Percentiles rank a stretch among this genome's conserved stretches.
Evolutionary conservation across 2,329 filamentous ascomycete genomes (phyloP).

Genomic region (Botrytis medusae): DNA sequence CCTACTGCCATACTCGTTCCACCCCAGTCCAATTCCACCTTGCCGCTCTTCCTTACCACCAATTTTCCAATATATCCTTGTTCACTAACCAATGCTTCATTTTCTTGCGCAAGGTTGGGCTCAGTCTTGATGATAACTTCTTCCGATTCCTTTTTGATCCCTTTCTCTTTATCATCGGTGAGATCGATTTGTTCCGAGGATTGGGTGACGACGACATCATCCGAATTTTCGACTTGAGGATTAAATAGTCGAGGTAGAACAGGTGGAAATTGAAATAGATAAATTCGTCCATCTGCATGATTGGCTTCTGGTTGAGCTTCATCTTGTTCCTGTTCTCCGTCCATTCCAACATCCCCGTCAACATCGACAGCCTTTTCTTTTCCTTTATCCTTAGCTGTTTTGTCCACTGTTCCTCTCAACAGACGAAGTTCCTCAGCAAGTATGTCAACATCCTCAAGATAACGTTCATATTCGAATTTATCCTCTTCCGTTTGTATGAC

Average conservation of each 20-base stretch:
- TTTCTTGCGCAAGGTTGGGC: slow-evolving; percentile 1
- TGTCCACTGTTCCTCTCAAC: slow-evolving; percentile 35
- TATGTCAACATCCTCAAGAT: slow-evolving; percentile 47
- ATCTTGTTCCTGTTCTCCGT: slow-evolving; percentile 24
- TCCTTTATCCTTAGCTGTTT: slow-evolving; percentile 27
- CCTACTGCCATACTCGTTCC: slow-evolving; percentile 55
- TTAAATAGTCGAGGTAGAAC: slow-evolving; percentile 55
- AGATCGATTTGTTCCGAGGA: slow-evolving; percentile 27
- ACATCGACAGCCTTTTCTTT: slow-evolving; percentile 42
- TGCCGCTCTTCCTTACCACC: slow-evolving; percentile 60
- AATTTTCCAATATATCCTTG: slow-evolving; percentile 62
- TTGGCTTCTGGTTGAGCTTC: slow-evolving; percentile 26
- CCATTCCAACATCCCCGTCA: slow-evolving; percentile 43
- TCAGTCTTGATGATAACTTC: slow-evolving; percentile 27
- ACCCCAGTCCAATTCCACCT: slow-evolving; percentile 63
- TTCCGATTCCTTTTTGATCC: slow-evolving; percentile 30
- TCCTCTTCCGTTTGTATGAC: slow-evolving; percentile 54
- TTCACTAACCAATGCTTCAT: slow-evolving; percentile 40
- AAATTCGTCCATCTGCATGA: slow-evolving; percentile 54
- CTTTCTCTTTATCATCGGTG: slow-evolving; percentile 30
- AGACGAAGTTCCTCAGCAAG: slow-evolving; percentile 46
- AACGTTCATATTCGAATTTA: slow-evolving; percentile 49
- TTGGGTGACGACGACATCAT: slow-evolving; percentile 39
- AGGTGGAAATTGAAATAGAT: slow-evolving; percentile 65
- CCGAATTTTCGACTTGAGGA: slow-evolving; percentile 42